Base-by-base conservation (phyloP, 148 eudicot genomes). In the Spergularia marina region DNA sequence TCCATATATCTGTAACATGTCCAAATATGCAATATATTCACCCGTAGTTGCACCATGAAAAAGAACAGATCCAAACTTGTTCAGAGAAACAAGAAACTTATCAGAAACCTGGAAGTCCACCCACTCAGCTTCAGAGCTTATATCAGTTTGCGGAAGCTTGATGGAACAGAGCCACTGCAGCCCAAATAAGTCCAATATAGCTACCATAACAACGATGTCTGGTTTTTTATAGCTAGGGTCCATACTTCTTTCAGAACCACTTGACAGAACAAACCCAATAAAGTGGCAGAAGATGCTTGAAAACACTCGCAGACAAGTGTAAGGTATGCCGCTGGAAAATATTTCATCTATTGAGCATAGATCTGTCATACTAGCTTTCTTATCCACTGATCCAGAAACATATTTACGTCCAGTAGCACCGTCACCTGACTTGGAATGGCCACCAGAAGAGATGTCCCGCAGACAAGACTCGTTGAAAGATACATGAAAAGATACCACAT, bases 21-120 rank as follows among this genome's bases (percentile, higher is more conserved):
- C 85, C 70, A 92, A 40, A 79, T 76, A 75, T 56, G 84, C 82
- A 67, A 92, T 73, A 82, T 81, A 82, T 68, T 82, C 92, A 72
- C 98, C 98, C 56, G 87, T 90, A 74, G 74, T 71, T 30, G 85
- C 87, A 70, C 78, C 84, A 82, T 86, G 88, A 74, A 92, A 80
- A 68, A 70, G 77, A 66, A 95, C 67, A 9, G 82, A 79, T 9
- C 98, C 98, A 81, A 70, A 82, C 62, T 82, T 76, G 84, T 84
- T 84, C 53, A 95, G 98, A 79, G 91, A 90, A 82, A 95, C 73
- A 72, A 95, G 91, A 83, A 83, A 86, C 65, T 79, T 80, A 72
- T 85, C 88, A 80, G 89, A 89, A 78, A 95, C 87, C 56, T 84
- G 87, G 73, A 92, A 95, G 83, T 95, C 98, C 64, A 83, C 85